These are phyloP conservation scores for Pascua guehoae DNA, from an alignment of 1,284 basidiomycete genomes.

Conservation along the genomic window DNA sequence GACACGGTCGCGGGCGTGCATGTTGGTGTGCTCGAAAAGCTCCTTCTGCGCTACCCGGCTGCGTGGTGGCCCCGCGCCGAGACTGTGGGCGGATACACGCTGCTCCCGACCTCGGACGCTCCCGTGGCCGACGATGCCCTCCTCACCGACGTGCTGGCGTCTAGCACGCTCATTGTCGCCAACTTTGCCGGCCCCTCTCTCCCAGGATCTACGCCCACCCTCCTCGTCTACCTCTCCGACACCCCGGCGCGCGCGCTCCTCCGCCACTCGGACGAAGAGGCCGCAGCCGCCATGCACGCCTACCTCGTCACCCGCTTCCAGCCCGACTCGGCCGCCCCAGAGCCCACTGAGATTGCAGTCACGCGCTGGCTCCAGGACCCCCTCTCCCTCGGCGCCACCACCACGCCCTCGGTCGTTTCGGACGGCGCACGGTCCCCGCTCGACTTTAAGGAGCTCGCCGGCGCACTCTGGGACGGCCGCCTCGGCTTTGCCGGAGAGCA, in stretches of 20 bases:
- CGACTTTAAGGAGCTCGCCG: slow-evolving; percentile 52
- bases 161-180: slow-evolving; percentile 46
- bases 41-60: slow-evolving; percentile 49
- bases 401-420: slow-evolving; percentile 50
- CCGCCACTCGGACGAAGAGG: slow-evolving; percentile 25
- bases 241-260: slow-evolving; percentile 39
- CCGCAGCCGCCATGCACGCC: slow-evolving; percentile 42
- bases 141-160: slow-evolving; percentile 34
- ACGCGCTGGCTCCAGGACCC: slow-evolving; percentile 53
- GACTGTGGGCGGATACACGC: slow-evolving; percentile 46
- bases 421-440: slow-evolving; percentile 49
- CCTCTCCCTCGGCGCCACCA: slow-evolving; percentile 53
- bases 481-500: slow-evolving; percentile 57
- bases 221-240: slow-evolving; percentile 51
- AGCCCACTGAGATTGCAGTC: slow-evolving; percentile 29
- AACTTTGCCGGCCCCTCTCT: slow-evolving; percentile 41
- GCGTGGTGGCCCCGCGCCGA: slow-evolving; percentile 53
- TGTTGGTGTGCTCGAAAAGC: slow-evolving; percentile 53
- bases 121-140: slow-evolving; percentile 13
- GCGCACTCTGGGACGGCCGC: slow-evolving; percentile 50
- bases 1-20: slow-evolving; percentile 42
- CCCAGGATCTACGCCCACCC: slow-evolving; percentile 38
- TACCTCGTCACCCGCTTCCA: slow-evolving; percentile 44
- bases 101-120: slow-evolving; percentile 38
- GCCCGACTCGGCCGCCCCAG: slow-evolving; percentile 2